These are phyloP conservation scores for Lactarius akahatsu DNA, from an alignment of 768 basidiomycete species.

Conservation along the genomic window DNA sequence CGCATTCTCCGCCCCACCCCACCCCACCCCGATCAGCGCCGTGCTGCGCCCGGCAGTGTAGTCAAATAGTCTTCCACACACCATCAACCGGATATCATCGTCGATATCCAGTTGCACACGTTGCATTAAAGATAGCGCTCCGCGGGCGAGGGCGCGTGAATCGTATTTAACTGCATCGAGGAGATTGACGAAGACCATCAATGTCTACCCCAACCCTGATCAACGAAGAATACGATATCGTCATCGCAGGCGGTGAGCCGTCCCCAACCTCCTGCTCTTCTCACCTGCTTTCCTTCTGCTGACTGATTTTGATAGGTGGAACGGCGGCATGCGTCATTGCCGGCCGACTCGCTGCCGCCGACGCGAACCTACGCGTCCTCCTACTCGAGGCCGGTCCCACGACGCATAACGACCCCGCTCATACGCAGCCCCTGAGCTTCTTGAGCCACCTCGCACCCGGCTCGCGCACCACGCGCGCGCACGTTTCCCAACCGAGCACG, in stretches of 20 bases:
- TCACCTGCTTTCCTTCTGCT: background rate
- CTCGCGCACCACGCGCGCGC: constrained; percentile 45
- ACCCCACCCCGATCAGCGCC: too few relatives aligned
- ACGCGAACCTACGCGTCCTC: constrained; percentile 55
- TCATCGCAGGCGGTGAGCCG: constrained; percentile 28
- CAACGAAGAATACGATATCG: too few relatives aligned
- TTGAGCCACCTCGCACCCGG: constrained; percentile 42
- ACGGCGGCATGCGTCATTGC: constrained; percentile 55
- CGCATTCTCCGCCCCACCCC: too few relatives aligned
- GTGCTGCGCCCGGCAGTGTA: too few relatives aligned
- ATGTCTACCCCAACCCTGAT: too few relatives aligned
- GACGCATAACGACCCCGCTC: constrained; percentile 44
- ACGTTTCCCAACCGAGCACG: constrained; percentile 41
- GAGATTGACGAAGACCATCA: too few relatives aligned
- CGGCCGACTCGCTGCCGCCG: constrained; percentile 52
- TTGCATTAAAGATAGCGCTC: too few relatives aligned
- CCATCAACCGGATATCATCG: too few relatives aligned
- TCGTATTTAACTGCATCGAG: too few relatives aligned
- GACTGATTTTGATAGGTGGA: constrained; percentile 35
- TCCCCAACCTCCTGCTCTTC: background rate
- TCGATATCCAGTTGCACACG: too few relatives aligned
- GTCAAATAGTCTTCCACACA: too few relatives aligned
- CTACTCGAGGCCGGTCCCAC: constrained; percentile 59
- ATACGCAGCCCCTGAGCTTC: constrained; percentile 55
- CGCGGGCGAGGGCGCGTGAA: too few relatives aligned